Base-by-base conservation (phyloP, 371 early-diverging fungal species). In the Rhizopus delemar region DNA sequence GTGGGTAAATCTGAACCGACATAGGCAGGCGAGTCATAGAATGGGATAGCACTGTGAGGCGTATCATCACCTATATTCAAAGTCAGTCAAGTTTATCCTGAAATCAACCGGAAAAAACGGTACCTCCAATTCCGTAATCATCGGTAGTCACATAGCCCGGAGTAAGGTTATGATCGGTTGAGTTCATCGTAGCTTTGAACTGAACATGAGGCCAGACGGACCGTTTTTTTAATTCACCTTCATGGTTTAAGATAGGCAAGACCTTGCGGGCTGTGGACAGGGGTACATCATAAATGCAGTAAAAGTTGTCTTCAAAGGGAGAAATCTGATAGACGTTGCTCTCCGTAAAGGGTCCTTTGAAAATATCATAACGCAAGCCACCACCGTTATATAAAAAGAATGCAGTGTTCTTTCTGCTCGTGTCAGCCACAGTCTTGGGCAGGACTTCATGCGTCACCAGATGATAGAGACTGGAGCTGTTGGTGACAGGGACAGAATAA, bases 71-170 rank as follows among this genome's bases (percentile, higher is more conserved):
- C 66, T 65, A 31, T 22, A 22, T 22, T 22, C 22, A 22, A 22
- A 22, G 22, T 22, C 22, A 22, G 22, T 22, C 22, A 22, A 1
- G 22, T 22, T 22, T 22, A 22, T 22, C 22, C 2, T 22, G 22
- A 22, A 22, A 22, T 22, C 22, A 22, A 22, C 22, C 22, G 22
- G 22, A 22, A 22, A 22, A 22, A 22, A 22, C 22, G 22, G 22
- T 52, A 54, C 78, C 78, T 22, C 71, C 76, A 31, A 75, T 58
- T 53, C 86, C 69, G 55, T 60, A 79, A 72, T 82, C 84, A 51
- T 83, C 66, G 36, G 41, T 68, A 22, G 80, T 80, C 1, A 83
- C 71, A 41, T 80, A 81, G 2, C 86, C 86, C 1, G 88, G 89
- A 1, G 88, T 87, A 52, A 87, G 68, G n/a, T 82, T 74, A 32